Evolutionary conservation across 495 filamentous ascomycete species (phyloP), one percentile per base, ranked within the genome.

Genomic region (Collariella sp.): DNA sequence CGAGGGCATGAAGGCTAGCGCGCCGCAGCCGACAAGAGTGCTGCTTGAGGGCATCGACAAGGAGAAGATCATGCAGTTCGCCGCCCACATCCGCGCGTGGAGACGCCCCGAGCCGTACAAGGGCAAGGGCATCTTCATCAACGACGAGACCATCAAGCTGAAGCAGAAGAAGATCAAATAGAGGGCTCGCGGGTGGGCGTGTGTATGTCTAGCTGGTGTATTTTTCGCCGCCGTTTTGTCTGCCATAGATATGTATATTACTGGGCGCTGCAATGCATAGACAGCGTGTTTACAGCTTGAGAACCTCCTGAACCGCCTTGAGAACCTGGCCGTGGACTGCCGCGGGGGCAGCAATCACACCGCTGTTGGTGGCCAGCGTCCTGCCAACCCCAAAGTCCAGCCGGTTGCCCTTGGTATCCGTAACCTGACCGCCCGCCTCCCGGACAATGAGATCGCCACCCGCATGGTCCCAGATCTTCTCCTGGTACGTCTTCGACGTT

Each of bases 401-500:
- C 36, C 79, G 72, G 61, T 83, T 82, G 41, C 91, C 91, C 56
- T 82, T 78, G 50, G 83, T 85, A 70, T 96, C 93, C 16, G 86
- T 94, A 33, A 98, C 93, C 62, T 86, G 75, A 22, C 91, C 94
- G 45, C 94, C 93, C 5, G 94, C 90, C 70, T 99, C 93, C 44
- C 89, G 79, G 11, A 96, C 90, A 60, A 99, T 91, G 47, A 99
- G 69, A 56, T 94, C 90, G 33, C 93, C 93, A n/a, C 89, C 91
- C 29, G 91, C 94, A 71, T 99, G 93, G 67, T 99, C 93, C 93
- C 93, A 99, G 59, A 99, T 97, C 79, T 99, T 99, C 78, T 99
- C 93, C 72, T 95, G 82, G 70, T 97, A 99, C 22, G 83, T 82
- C 64, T 83, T 84, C 61, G 79, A 84, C 12, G 85, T 83, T 16